Conservation (phyloP, 768 basidiomycete species). For the Cyclocybe aegerita region DNA sequence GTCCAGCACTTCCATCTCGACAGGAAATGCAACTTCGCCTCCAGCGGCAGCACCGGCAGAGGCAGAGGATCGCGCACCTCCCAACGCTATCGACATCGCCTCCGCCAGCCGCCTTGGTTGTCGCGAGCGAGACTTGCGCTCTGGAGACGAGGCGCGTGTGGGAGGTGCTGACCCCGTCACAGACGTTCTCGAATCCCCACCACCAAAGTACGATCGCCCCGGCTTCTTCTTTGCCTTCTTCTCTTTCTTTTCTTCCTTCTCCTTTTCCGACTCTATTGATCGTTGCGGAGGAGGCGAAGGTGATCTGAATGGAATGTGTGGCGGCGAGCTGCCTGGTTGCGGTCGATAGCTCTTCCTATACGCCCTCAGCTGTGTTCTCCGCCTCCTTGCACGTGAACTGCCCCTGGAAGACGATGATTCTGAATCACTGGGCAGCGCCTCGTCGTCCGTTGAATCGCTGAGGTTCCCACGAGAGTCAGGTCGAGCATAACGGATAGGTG, state of each 20-base stretch:
- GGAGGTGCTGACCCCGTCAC: slow-evolving; percentile 13
- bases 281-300: background rate
- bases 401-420: slow-evolving; percentile 5
- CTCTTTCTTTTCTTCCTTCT: background rate
- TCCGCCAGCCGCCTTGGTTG: slow-evolving; percentile 19
- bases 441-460: slow-evolving; percentile 9
- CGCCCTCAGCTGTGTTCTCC: slow-evolving; percentile 22
- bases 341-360: slow-evolving; percentile 26
- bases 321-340: slow-evolving; percentile 12
- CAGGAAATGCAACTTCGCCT: background rate
- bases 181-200: slow-evolving; percentile 1
- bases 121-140: slow-evolving; percentile 21
- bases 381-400: slow-evolving; percentile 11
- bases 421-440: slow-evolving; percentile 3
- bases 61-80: slow-evolving; percentile 1
- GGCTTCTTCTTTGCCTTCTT: slow-evolving; percentile 11
- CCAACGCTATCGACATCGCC: slow-evolving; percentile 19
- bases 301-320: slow-evolving; percentile 14
- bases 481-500: slow-evolving; percentile 35
- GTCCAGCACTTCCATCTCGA: slow-evolving; percentile 17
- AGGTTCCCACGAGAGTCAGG: slow-evolving; percentile 27
- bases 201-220: slow-evolving; percentile 17
- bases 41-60: background rate
- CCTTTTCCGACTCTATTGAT: background rate
- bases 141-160: slow-evolving; percentile 20